Conservation (phyloP, 2,329 filamentous ascomycete species). For the Plectosphaerella sp. region DNA sequence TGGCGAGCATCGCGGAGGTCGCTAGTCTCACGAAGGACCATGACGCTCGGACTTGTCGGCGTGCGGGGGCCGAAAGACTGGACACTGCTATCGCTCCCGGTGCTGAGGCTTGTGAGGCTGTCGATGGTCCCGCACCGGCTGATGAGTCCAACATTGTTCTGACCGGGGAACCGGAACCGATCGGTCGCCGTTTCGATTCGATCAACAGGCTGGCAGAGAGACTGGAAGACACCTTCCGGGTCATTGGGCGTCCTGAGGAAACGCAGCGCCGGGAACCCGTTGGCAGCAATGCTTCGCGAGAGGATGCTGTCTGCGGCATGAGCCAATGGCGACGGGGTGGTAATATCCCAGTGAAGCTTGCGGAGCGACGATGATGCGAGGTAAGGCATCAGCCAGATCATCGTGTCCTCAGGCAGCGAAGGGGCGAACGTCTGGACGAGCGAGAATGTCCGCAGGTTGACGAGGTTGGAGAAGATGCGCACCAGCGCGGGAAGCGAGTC, state of each 20-base stretch:
- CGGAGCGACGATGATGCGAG: conserved; percentile 50
- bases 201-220: conserved; percentile 60
- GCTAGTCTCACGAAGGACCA: conserved; percentile 29
- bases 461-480: conserved; percentile 54
- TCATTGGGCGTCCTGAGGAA: conserved; percentile 63
- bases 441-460: conserved; percentile 42
- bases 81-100: conserved; percentile 4
- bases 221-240: conserved; percentile 64
- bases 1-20: conserved; percentile 50
- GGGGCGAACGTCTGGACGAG: conserved; percentile 53
- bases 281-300: conserved; percentile 55
- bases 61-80: background rate
- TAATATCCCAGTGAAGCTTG: conserved; percentile 62
- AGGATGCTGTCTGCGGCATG: conserved; percentile 57
- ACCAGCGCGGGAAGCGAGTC: conserved; percentile 52
- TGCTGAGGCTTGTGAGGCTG: background rate
- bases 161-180: conserved; percentile 30
- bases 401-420: conserved; percentile 47
- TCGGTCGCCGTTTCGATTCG: conserved; percentile 48
- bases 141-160: conserved; percentile 1
- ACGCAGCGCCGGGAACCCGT: conserved; percentile 59
- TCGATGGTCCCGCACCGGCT: conserved; percentile 1
- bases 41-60: conserved; percentile 28
- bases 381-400: conserved; percentile 61
- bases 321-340: conserved; percentile 37